Evolutionary conservation across 2,329 filamentous ascomycete species (phyloP), one percentile per base, ranked within the genome.

Genomic region (Aureobasidium leucospermi): DNA sequence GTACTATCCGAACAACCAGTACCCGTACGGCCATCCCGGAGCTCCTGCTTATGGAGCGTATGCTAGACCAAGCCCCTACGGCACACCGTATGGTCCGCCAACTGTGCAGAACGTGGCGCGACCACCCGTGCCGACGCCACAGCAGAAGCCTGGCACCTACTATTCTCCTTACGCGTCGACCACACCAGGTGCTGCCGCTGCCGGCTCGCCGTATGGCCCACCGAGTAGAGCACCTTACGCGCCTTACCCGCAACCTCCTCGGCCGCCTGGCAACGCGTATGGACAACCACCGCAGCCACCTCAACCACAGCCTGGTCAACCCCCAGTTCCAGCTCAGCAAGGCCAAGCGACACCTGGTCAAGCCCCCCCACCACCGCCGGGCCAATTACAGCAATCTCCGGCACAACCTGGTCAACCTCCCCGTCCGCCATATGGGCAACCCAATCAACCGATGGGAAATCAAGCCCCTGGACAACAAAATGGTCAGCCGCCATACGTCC

Each of bases 141-240:
- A 61, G 13, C 61, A 63, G 29, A 61, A 57, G 38, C 61, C 60
- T 31, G 63, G 62, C 8, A 63, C 58, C 9, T 64, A 64, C 47
- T 64, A 63, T 19, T 64, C 63, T 23, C 63, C 63, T 10, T 64
- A 64, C 49, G 63, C 63, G n/a, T 52, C 62, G 3, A 63, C 61
- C 31, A 60, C 63, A 31, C 62, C 60, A n/a, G 58, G 52, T 38
- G 39, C 59, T 28, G 58, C 58, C 31, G 42, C 56, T 34, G 52
- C 58, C 19, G 53, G 36, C 5, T 63, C 62, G 10, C 60, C 60
- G 2, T 63, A 63, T 57, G 62, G 58, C 16, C 60, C 62, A 9
- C 62, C 59, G 9, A 49, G 56, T 19, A 55, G 62, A 36, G 60
- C 60, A 5, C 62, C 62, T 7, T 62, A 63, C 38, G 59, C 59